A percentile compares a stretch with the other conserved stretches of the same genome.
Evolutionary conservation across 768 basidiomycete species (phyloP).

Genomic region (Dentipellis fragilis): DNA sequence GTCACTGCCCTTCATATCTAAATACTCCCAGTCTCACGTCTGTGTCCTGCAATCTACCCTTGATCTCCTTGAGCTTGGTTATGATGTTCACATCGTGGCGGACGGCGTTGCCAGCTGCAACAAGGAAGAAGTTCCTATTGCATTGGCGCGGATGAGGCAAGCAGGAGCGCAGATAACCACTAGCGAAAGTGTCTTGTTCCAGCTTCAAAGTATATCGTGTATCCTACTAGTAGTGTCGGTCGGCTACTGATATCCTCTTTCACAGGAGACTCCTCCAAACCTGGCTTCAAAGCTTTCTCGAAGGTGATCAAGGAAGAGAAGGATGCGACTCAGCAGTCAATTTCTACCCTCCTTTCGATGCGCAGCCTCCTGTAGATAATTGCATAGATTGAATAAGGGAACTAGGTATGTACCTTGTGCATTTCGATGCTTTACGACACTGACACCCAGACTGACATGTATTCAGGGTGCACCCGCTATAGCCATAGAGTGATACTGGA

Average conservation of each 20-base stretch:
- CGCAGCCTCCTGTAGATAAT: neutral
- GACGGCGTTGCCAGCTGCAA: slow-evolving; percentile 83
- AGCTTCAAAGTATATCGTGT: slow-evolving; percentile 49
- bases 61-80: slow-evolving; percentile 43
- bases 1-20: neutral
- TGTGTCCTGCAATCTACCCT: slow-evolving; percentile 82
- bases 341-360: slow-evolving; percentile 22
- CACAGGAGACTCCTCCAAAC: slow-evolving; percentile 47
- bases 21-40: slow-evolving; percentile 58
- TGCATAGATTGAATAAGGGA: neutral
- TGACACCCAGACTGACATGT: too few relatives aligned
- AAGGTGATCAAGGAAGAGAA: slow-evolving; percentile 71
- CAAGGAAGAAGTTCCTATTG: slow-evolving; percentile 67
- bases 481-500: too few relatives aligned
- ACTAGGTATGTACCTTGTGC: neutral
- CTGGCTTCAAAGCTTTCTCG: slow-evolving; percentile 66
- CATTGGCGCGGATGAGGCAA: slow-evolving; percentile 56
- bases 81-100: slow-evolving; percentile 60
- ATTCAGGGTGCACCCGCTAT: too few relatives aligned
- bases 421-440: neutral
- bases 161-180: slow-evolving; percentile 73
- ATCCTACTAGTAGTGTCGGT: slow-evolving; percentile 8
- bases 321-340: slow-evolving; percentile 37
- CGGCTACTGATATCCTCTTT: slow-evolving; percentile 8
- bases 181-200: slow-evolving; percentile 73